Evolutionary conservation across 1,139 yeast genomes (phyloP).

Genomic region (Yamadazyma buinensis): DNA sequence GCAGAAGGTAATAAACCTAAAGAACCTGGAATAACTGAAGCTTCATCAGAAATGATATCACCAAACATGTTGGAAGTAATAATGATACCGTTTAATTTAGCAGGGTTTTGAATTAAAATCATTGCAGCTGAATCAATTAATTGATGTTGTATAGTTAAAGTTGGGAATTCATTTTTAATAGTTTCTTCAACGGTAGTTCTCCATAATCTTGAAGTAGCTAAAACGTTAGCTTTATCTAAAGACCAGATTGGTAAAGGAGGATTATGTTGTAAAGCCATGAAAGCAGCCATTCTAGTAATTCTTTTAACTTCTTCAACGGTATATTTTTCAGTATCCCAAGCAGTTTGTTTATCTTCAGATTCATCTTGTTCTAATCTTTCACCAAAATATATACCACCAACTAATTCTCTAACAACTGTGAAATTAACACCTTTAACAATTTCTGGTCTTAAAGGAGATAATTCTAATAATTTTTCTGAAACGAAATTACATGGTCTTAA

Average conservation of each 20-base stretch:
- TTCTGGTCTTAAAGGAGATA: conserved; percentile 83
- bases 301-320: conserved; percentile 88
- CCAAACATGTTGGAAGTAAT: conserved; percentile 97
- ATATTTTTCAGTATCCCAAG: conserved; percentile 93
- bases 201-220: conserved; percentile 96
- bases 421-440: conserved; percentile 88
- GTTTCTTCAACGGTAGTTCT: conserved; percentile 87
- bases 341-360: conserved; percentile 55
- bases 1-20: conserved; percentile 95
- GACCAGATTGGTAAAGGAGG: conserved; percentile 97
- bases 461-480: conserved; percentile 76
- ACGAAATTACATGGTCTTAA: conserved; percentile 95
- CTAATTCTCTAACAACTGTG: conserved; percentile 90
- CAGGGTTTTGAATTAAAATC: conserved; percentile 90
- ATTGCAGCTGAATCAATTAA: conserved; percentile 97
- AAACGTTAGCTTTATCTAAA: conserved; percentile 93
- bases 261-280: conserved; percentile 84
- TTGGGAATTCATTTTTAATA: conserved; percentile 84
- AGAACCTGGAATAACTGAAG: conserved; percentile 96
- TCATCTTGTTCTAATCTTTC: conserved; percentile 91
- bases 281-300: conserved; percentile 97
- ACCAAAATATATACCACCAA: conserved; percentile 97
- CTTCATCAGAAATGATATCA: conserved; percentile 96
- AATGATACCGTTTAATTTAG: conserved; percentile 83
- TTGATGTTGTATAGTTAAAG: conserved; percentile 81